These are phyloP conservation scores for Beauveria bassiana DNA, from an alignment of 2,329 filamentous ascomycete genomes.

Conservation along the genomic window DNA sequence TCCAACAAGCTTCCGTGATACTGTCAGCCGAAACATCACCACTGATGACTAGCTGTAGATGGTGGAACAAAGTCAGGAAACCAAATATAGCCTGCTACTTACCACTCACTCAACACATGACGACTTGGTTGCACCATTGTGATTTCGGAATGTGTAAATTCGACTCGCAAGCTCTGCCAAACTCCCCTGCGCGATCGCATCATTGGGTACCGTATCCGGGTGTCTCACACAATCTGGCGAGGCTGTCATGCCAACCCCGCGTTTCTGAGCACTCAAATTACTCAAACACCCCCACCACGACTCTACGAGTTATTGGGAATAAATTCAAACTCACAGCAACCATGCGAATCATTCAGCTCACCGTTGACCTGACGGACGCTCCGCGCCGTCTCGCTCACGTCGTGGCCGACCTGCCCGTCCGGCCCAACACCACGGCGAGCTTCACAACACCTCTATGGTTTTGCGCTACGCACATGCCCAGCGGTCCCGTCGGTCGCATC, in stretches of 20 bases:
- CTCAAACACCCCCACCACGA: background rate
- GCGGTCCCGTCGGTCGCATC: constrained; percentile 4
- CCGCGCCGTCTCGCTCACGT: constrained; percentile 3
- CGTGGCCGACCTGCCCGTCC: constrained; percentile 5
- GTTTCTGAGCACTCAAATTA: background rate
- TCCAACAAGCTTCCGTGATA: no score
- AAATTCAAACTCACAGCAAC: background rate
- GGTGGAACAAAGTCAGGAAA: no score
- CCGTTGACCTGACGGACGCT: constrained; percentile 9
- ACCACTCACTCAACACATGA: no score
- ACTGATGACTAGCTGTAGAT: no score
- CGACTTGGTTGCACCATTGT: no score
- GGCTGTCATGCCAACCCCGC: background rate
- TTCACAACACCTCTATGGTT: constrained; percentile 12
- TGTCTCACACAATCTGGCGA: no score
- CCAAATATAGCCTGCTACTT: no score
- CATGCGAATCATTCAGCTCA: constrained; percentile 5
- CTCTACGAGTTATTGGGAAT: background rate
- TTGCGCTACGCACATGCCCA: constrained; percentile 1
- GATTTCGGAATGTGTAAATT: no score
- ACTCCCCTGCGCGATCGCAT: no score
- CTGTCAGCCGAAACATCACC: no score
- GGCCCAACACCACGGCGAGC: background rate
- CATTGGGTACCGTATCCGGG: no score
- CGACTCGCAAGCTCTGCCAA: no score